These are phyloP conservation scores for Calophaca sinica DNA, from an alignment of 306 rosid species.

Conservation along the genomic window DNA sequence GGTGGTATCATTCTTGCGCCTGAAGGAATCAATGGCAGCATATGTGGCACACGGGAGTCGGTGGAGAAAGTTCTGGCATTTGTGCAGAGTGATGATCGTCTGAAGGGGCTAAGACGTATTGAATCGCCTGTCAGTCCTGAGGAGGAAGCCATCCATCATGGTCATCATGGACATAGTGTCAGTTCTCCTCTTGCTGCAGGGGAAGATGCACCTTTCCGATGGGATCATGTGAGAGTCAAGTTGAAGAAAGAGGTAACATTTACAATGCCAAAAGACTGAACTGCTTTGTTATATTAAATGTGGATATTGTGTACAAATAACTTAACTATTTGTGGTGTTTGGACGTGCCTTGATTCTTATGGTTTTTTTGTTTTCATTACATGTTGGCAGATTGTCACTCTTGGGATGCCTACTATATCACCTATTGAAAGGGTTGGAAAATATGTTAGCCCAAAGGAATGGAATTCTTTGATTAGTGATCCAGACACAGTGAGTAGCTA, in stretches of 20 bases:
- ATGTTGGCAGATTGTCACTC: conserved; percentile 84
- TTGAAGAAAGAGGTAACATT: conserved; percentile 87
- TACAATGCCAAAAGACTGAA: not conserved
- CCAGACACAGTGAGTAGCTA: conserved; percentile 74
- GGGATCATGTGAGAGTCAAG: conserved; percentile 98
- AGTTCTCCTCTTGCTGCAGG: conserved; percentile 95
- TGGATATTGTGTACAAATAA: conserved; percentile 3
- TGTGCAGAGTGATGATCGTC: conserved; percentile 67
- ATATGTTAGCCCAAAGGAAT: conserved; percentile 78
- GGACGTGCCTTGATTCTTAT: conserved; percentile 28
- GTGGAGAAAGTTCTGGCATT: conserved; percentile 81
- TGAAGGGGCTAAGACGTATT: conserved; percentile 71
- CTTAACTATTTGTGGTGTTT: conserved; percentile 1
- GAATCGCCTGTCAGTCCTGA: conserved; percentile 94
- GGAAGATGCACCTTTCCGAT: conserved; percentile 88
- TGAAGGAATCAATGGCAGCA: conserved; percentile 95
- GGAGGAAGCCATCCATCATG: conserved; percentile 93
- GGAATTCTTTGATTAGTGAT: conserved; percentile 84
- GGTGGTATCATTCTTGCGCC: conserved; percentile 94
- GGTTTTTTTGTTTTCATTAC: not conserved
- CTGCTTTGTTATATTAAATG: conserved; percentile 26
- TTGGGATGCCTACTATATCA: conserved; percentile 83
- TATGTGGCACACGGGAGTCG: conserved; percentile 75
- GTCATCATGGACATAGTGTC: conserved; percentile 77
- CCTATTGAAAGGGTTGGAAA: conserved; percentile 86